phyloP scores from a whole-genome alignment of 1,284 basidiomycete genomes.

The Microbotryum lychnidis-dioicae region DNA sequence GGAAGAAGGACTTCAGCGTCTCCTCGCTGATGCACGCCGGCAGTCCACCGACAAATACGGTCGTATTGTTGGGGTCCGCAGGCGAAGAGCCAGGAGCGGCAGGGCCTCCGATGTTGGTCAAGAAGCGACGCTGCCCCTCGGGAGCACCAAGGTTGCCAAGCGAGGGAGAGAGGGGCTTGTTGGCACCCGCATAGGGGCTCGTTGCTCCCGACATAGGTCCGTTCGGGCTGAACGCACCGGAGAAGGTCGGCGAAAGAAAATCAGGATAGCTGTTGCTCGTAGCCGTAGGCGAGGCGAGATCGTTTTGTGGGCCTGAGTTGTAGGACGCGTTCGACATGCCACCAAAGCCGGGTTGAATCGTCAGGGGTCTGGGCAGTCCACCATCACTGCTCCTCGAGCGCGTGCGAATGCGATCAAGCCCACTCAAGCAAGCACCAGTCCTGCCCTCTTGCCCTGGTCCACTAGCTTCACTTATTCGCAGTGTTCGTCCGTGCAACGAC shows the following conservation, averaged over 20 bases:
- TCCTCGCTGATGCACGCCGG: slow-evolving; percentile 79
- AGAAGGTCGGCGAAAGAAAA: slow-evolving; percentile 1
- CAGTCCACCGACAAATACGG: slow-evolving; percentile 81
- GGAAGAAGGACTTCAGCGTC: slow-evolving; percentile 71
- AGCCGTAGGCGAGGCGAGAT: background rate
- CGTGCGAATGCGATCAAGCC: slow-evolving; percentile 2
- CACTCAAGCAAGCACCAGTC: no score
- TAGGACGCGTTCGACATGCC: slow-evolving; percentile 1
- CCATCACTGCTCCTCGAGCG: slow-evolving; percentile 13
- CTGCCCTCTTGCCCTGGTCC: slow-evolving; percentile 12
- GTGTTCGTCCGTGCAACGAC: slow-evolving; percentile 34
- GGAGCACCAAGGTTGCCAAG: no score
- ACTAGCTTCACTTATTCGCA: slow-evolving; percentile 57
- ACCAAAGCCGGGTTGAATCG: no score
- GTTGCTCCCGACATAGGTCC: no score
- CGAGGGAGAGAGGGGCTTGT: no score
- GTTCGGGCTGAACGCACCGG: background rate
- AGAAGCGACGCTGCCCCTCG: no score
- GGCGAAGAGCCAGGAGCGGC: no score
- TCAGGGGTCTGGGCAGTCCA: no score
- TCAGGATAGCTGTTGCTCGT: background rate
- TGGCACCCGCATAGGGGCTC: no score
- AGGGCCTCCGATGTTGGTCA: no score
- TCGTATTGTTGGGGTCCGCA: slow-evolving; percentile 82
- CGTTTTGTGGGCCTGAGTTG: slow-evolving; percentile 1